A percentile compares a stretch with the other conserved stretches of the same genome.
phyloP scores from a whole-genome alignment of 140 eudicot genomes.

The Anethum foeniculum region DNA sequence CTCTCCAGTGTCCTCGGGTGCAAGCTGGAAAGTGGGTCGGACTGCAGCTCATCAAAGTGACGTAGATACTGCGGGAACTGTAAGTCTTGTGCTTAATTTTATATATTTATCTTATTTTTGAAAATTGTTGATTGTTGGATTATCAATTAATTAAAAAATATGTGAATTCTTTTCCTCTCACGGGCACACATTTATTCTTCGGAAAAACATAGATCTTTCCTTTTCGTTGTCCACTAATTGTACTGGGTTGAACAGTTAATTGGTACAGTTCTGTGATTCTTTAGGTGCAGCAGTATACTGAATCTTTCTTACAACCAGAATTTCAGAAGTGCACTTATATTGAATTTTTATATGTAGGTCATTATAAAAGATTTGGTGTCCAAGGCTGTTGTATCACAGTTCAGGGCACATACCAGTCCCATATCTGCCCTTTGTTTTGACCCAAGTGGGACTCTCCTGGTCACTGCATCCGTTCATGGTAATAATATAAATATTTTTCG shows the following conservation, averaged over 20 bases:
- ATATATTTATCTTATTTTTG: neutral
- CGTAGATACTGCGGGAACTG: slow-evolving; percentile 74
- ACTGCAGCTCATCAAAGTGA: slow-evolving; percentile 47
- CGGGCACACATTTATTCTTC: neutral
- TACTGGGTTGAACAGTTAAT: neutral
- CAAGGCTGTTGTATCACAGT: slow-evolving; percentile 55
- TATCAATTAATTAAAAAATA: neutral
- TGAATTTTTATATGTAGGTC: slow-evolving; percentile 38
- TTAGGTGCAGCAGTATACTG: neutral
- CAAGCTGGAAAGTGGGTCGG: slow-evolving; percentile 55
- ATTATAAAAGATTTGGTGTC: slow-evolving; percentile 67
- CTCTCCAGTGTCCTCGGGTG: slow-evolving; percentile 42
- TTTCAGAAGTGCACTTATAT: neutral
- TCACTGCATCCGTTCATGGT: slow-evolving; percentile 81
- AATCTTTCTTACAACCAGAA: neutral
- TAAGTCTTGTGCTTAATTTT: slow-evolving; percentile 18
- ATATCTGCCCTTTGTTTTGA: slow-evolving; percentile 86
- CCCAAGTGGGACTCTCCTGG: slow-evolving; percentile 94
- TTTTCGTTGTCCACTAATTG: neutral
- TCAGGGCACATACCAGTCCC: slow-evolving; percentile 82
- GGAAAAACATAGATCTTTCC: neutral
- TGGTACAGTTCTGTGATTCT: neutral
- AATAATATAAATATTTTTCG: slow-evolving; percentile 77
- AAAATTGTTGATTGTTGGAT: neutral
- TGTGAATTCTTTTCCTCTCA: neutral